Evolutionary conservation across 495 filamentous ascomycete genomes (phyloP), one percentile per base, ranked within the genome.

Genomic region (Tuber microsphaerosporum): DNA sequence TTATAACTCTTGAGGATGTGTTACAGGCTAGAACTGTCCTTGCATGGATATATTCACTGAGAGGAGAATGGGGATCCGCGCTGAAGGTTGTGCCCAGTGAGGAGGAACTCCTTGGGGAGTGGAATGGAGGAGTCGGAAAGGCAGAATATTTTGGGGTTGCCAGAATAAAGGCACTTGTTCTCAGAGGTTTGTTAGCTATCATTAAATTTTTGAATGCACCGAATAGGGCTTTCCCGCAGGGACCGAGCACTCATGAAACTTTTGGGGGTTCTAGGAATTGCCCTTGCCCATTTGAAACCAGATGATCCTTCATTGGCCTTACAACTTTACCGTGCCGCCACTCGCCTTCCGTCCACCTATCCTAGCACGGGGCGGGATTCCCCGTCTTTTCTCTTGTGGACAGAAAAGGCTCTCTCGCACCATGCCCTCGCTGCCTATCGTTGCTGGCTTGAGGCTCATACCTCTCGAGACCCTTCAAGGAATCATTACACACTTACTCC

Each of bases 401-500:
- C 76, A 3, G 81, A 83, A 70, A 83, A 83, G 39, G 79, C 81
- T 19, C 77, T 83, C 70, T 81, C 78, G 41, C 74, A 76, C 34
- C 75, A 83, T 61, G 81, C 81, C 26, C 73, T 82, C 34, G 81
- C 76, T 68, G 79, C 81, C 22, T 82, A 83, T 42, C 48, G 44
- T 44, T 83, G 82, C 51, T 83, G 81, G 81, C 71, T 73, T 45
- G 77, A 83, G 74, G 76, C 77, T 44, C 81, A 81, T 16, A 71
- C 78, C 85, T 75, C 80, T 87, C 72, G 85, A 86, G 17, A 87
- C 86, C 71, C 86, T 86, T 2, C 51, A 19, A 34, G 26, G 26
- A 19, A 65, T 34, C 56, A 7, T 17, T 12, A 34, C 56, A 34
- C 56, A 65, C 56, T 26, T 9, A 65, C 56, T 16, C 31, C 56